Conservation (phyloP, 2,329 filamentous ascomycete genomes). For the Pyrenophora graminea region DNA sequence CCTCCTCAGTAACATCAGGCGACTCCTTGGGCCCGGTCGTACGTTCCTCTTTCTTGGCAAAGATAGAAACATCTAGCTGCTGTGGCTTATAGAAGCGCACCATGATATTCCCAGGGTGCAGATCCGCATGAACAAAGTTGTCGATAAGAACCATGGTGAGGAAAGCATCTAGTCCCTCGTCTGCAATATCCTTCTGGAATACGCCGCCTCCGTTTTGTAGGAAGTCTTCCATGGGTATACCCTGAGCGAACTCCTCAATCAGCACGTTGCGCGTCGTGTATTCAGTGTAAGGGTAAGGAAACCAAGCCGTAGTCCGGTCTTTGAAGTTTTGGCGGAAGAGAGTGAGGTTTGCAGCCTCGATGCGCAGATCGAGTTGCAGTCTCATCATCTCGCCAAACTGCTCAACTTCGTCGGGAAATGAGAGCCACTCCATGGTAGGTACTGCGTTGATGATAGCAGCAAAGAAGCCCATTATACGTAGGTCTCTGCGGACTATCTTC, state of each 20-base stretch:
- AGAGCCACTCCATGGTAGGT: slow-evolving; percentile 96
- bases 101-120: slow-evolving; percentile 99
- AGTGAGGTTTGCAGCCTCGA: slow-evolving; percentile 87
- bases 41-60: slow-evolving; percentile 45
- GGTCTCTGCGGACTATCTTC: slow-evolving; percentile 82
- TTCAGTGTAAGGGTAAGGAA: slow-evolving; percentile 89
- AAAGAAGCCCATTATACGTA: slow-evolving; percentile 93
- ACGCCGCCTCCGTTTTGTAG: slow-evolving; percentile 88
- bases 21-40: slow-evolving; percentile 52
- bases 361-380: slow-evolving; percentile 91
- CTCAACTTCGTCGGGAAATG: slow-evolving; percentile 87
- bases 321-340: slow-evolving; percentile 91
- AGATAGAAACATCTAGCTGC: slow-evolving; percentile 67
- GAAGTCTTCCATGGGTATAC: slow-evolving; percentile 88
- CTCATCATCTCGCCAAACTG: slow-evolving; percentile 99
- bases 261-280: slow-evolving; percentile 92
- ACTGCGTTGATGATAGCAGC: slow-evolving; percentile 81
- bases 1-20: slow-evolving; percentile 82
- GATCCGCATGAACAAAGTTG: slow-evolving; percentile 95
- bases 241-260: slow-evolving; percentile 94
- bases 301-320: slow-evolving; percentile 89
- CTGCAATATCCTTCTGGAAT: slow-evolving; percentile 91
- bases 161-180: slow-evolving; percentile 94
- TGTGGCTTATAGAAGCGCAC: slow-evolving; percentile 93
- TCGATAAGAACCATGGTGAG: slow-evolving; percentile 95